Evolutionary conservation across 2,329 filamentous ascomycete genomes (phyloP).

Genomic region (Fusarium beomiforme): DNA sequence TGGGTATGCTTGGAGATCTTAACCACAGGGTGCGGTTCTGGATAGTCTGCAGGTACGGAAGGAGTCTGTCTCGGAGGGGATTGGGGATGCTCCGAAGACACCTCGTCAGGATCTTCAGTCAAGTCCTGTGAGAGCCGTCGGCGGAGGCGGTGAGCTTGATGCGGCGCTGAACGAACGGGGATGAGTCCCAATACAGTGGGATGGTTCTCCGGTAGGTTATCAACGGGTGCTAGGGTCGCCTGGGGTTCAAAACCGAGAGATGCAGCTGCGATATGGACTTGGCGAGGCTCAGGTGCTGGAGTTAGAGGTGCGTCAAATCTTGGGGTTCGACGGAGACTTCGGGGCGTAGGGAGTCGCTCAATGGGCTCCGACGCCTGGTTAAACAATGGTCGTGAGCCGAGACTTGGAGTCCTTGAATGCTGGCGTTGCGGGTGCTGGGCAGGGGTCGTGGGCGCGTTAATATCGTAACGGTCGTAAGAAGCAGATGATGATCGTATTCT

Average conservation of each 20-base stretch:
- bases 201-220: constrained; percentile 37
- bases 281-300: constrained; percentile 50
- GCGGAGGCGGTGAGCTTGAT: constrained; percentile 43
- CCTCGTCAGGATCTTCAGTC: constrained; percentile 56
- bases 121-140: constrained; percentile 60
- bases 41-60: constrained; percentile 46
- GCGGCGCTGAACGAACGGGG: constrained; percentile 55
- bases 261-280: constrained; percentile 58
- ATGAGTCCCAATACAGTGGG: constrained; percentile 42
- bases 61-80: constrained; percentile 40
- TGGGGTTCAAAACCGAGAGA: constrained; percentile 60
- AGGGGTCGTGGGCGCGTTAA: constrained; percentile 57
- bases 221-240: constrained; percentile 40
- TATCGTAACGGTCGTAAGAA: constrained; percentile 66
- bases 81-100: constrained; percentile 47
- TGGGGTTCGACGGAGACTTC: constrained; percentile 62
- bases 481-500: constrained; percentile 51
- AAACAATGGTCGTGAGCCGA: constrained; percentile 29
- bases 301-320: constrained; percentile 58
- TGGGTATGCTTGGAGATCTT: constrained; percentile 86
- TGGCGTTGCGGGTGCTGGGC: constrained; percentile 60
- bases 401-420: constrained; percentile 42
- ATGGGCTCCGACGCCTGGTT: constrained; percentile 49
- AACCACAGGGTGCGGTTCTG: constrained; percentile 58
- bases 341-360: constrained; percentile 57